phyloP scores from a whole-genome alignment of 2,329 filamentous ascomycete genomes.

The Gnomoniopsis sp. region DNA sequence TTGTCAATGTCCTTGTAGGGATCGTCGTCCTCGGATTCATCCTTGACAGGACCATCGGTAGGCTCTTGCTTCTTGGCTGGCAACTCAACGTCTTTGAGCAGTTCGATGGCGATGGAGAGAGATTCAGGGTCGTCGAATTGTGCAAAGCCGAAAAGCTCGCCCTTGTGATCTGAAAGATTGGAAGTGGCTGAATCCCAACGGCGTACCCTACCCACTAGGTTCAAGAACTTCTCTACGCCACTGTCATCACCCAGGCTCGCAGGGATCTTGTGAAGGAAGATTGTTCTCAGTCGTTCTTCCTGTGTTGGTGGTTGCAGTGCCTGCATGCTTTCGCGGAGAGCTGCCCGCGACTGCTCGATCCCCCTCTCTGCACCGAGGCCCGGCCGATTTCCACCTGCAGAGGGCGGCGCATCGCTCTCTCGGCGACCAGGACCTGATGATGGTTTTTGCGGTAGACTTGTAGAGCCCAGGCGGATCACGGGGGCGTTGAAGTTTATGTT shows the following conservation, averaged over 20 bases:
- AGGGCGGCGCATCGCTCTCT: constrained; percentile 40
- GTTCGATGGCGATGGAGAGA: constrained; percentile 77
- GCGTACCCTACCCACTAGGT: constrained; percentile 72
- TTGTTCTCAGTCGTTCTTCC: constrained; percentile 87
- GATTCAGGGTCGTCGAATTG: constrained; percentile 92
- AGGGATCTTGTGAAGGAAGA: constrained; percentile 85
- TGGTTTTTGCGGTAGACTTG: constrained; percentile 58
- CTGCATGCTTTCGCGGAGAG: constrained; percentile 65
- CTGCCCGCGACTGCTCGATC: constrained; percentile 64
- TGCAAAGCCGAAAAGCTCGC: constrained; percentile 88
- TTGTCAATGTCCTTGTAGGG: constrained; percentile 60
- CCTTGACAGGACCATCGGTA: constrained; percentile 35
- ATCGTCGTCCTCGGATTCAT: constrained; percentile 37
- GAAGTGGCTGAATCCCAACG: constrained; percentile 78
- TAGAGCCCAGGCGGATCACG: constrained; percentile 86
- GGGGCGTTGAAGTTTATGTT: constrained; percentile 98
- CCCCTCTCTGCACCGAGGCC: constrained; percentile 61
- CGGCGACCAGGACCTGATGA: constrained; percentile 40
- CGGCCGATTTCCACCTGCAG: constrained; percentile 36
- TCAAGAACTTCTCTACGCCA: constrained; percentile 73
- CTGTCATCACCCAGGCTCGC: constrained; percentile 74
- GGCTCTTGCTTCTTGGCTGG: constrained; percentile 72
- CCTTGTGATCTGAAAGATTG: constrained; percentile 64
- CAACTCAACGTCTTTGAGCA: constrained; percentile 77
- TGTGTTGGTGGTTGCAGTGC: constrained; percentile 75